These are phyloP conservation scores for Talaromyces sp. DNA, from an alignment of 2,329 filamentous ascomycete species.

Conservation along the genomic window DNA sequence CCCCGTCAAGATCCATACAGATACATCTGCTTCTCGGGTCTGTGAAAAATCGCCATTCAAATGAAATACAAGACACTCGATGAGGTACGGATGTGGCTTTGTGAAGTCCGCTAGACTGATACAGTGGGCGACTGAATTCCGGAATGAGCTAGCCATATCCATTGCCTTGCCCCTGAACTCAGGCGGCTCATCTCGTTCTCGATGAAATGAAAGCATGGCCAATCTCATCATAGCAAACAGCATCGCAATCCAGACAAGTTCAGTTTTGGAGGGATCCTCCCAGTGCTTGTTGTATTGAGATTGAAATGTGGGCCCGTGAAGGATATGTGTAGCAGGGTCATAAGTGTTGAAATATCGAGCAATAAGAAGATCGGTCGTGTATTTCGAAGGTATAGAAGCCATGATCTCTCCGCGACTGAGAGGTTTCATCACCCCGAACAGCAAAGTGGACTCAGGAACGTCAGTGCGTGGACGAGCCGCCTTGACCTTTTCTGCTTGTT, in stretches of 20 bases:
- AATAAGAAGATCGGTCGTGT: constrained; percentile 80
- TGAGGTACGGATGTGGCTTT: constrained; percentile 60
- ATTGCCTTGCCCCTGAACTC: constrained; percentile 62
- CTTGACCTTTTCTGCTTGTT: constrained; percentile 75
- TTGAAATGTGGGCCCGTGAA: constrained; percentile 84
- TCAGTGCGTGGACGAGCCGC: constrained; percentile 62
- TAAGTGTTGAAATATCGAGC: constrained; percentile 88
- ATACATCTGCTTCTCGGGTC: constrained; percentile 62
- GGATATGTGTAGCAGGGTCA: constrained; percentile 67
- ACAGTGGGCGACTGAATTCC: constrained; percentile 64
- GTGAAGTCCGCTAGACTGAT: constrained; percentile 66
- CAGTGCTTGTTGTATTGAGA: constrained; percentile 69
- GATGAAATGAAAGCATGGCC: constrained; percentile 64
- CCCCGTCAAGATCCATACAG: constrained; percentile 62
- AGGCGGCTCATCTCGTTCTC: constrained; percentile 64
- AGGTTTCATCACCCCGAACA: constrained; percentile 72
- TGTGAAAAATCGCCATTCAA: constrained; percentile 64
- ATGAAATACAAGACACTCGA: constrained; percentile 65
- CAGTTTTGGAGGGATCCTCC: constrained; percentile 59
- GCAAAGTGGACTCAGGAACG: constrained; percentile 69
- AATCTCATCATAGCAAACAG: constrained; percentile 67
- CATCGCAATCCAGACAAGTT: constrained; percentile 64
- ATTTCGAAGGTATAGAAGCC: constrained; percentile 76
- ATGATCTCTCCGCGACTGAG: constrained; percentile 77
- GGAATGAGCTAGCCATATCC: constrained; percentile 48